Conservation (phyloP, 768 basidiomycete species). For the Naganishia vishniacii region DNA sequence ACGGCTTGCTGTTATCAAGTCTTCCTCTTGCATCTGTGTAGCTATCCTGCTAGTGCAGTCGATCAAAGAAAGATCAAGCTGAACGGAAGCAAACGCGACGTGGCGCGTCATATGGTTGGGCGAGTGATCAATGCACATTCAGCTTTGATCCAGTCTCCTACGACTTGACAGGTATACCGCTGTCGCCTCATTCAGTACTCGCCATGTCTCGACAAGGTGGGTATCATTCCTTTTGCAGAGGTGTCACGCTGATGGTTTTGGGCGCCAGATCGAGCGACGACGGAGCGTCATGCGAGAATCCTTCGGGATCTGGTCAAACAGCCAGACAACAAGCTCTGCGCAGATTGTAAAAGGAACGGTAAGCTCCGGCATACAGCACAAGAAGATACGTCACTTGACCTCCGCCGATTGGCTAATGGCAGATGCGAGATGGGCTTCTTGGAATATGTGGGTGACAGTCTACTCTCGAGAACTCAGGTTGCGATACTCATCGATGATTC, state of each 20-base stretch:
- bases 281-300: constrained; percentile 68
- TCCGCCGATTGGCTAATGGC: not conserved
- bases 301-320: constrained; percentile 81
- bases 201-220: constrained; percentile 38
- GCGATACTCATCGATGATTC: not conserved
- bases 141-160: no score
- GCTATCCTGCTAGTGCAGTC: no score
- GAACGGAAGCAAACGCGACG: not conserved
- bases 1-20: no score
- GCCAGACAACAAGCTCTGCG: constrained; percentile 88
- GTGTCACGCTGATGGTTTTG: constrained; percentile 24
- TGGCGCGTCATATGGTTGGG: no score
- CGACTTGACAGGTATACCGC: no score
- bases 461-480: not conserved
- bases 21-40: no score
- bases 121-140: no score
- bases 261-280: constrained; percentile 69
- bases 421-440: constrained; percentile 92
- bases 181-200: not conserved
- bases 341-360: constrained; percentile 97
- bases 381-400: not conserved
- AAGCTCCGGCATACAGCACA: constrained; percentile 33
- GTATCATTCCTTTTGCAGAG: not conserved
- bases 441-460: constrained; percentile 70
- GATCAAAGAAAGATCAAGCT: constrained; percentile 7